These are phyloP conservation scores for Takakia lepidozioides DNA, from an alignment of 225 moss, liverwort and hornwort genomes.

Conservation along the genomic window DNA sequence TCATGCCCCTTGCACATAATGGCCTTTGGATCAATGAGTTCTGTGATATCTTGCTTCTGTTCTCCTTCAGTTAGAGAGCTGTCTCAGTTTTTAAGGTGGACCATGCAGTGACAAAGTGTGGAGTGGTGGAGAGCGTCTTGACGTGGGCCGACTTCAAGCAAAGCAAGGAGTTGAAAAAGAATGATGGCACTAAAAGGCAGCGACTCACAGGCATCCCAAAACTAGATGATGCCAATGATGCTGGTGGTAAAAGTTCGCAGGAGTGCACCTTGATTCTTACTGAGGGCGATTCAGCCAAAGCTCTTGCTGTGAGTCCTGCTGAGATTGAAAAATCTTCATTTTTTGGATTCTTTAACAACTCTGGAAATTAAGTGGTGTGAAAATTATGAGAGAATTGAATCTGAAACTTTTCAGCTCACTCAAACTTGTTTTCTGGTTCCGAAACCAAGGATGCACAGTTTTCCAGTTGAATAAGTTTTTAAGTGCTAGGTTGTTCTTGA, in stretches of 20 bases:
- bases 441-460: neutral
- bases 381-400: no score
- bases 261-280: slow-evolving; percentile 89
- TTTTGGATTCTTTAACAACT: no score
- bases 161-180: slow-evolving; percentile 93
- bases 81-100: neutral
- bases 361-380: no score
- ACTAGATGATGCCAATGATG: slow-evolving; percentile 96
- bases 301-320: slow-evolving; percentile 81
- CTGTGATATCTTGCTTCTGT: no score
- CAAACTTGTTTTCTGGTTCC: neutral
- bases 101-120: slow-evolving; percentile 86
- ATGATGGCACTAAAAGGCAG: slow-evolving; percentile 84
- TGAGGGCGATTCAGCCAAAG: slow-evolving; percentile 97
- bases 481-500: no score
- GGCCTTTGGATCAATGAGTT: no score
- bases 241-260: slow-evolving; percentile 79
- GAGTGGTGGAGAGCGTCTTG: slow-evolving; percentile 76
- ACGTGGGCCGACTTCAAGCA: slow-evolving; percentile 90
- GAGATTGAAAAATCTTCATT: no score
- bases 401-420: no score
- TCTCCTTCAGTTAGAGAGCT: no score
- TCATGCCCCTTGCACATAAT: no score
- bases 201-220: slow-evolving; percentile 87
- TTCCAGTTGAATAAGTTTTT: no score